Conservation (phyloP, 2,329 filamentous ascomycete genomes). For the Botrytis deweyae region DNA sequence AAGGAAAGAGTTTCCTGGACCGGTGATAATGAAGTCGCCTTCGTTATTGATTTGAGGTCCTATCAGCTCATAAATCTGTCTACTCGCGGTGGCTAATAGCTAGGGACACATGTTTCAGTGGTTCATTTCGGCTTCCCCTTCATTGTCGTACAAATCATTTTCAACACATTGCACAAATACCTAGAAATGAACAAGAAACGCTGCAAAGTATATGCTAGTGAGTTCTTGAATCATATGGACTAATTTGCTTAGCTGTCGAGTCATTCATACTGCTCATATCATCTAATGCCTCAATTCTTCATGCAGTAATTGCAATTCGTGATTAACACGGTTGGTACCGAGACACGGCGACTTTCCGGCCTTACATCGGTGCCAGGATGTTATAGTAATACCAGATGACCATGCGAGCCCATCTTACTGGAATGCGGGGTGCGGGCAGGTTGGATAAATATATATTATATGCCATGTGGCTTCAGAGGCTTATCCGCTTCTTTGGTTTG, state of each 20-base stretch:
- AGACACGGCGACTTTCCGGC: constrained; percentile 17
- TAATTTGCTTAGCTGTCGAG: neutral
- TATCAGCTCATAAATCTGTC: neutral
- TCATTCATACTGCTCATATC: neutral
- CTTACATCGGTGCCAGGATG: constrained; percentile 18
- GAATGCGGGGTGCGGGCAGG: constrained; percentile 20
- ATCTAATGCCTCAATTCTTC: neutral
- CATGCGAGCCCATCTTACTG: constrained; percentile 13
- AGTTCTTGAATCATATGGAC: neutral
- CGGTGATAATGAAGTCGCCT: neutral
- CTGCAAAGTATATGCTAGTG: neutral
- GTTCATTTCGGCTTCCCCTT: neutral
- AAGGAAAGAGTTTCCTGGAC: neutral
- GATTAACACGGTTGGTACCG: constrained; percentile 7
- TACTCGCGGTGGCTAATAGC: neutral
- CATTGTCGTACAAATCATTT: neutral
- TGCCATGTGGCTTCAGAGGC: constrained; percentile 15
- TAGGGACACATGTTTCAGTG: neutral
- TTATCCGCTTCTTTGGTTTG: constrained; percentile 10
- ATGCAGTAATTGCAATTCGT: constrained; percentile 3
- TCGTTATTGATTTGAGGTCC: neutral
- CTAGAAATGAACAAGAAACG: neutral
- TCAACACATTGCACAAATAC: neutral
- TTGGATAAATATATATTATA: constrained; percentile 13
- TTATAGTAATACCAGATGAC: constrained; percentile 19